Evolutionary conservation across 306 rosid genomes (phyloP).

Genomic region (Cercis canadensis): DNA sequence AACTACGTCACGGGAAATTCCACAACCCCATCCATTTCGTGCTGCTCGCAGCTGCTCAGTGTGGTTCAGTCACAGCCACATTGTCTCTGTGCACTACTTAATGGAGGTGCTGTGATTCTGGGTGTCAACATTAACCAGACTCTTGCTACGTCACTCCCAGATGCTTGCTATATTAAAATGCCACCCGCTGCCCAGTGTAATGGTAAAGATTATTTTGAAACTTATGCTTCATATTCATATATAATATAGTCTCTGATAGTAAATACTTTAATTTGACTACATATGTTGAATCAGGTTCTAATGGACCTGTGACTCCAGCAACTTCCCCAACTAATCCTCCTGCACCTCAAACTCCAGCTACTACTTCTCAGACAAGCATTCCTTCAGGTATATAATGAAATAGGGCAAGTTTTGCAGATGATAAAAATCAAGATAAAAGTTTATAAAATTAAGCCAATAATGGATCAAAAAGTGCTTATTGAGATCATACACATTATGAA

Average conservation of each 20-base stretch:
- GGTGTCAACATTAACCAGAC: slow-evolving; percentile 13
- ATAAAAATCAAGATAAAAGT: too few species aligned
- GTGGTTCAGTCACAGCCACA: slow-evolving; percentile 21
- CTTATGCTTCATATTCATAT: not conserved
- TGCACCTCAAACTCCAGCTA: not conserved
- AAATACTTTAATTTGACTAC: not conserved
- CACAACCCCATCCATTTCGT: slow-evolving; percentile 2
- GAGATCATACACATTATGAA: too few species aligned
- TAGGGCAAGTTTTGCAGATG: not conserved
- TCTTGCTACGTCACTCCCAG: slow-evolving; percentile 13
- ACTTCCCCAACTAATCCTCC: not conserved
- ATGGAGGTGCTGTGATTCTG: not conserved
- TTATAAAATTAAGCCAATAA: too few species aligned
- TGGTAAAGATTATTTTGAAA: not conserved
- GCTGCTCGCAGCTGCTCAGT: slow-evolving; percentile 23
- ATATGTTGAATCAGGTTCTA: not conserved
- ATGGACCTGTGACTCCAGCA: not conserved
- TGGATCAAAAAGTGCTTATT: too few species aligned
- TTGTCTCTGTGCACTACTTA: slow-evolving; percentile 8
- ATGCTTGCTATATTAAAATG: not conserved
- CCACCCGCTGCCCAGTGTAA: not conserved
- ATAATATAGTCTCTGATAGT: not conserved
- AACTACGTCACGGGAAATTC: slow-evolving; percentile 17
- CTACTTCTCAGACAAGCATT: slow-evolving; percentile 6
- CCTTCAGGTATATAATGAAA: slow-evolving; percentile 15